Evolutionary conservation across 345 rosid species (phyloP), one percentile per base, ranked within the genome.

Genomic region (Eucalyptus curtisii): DNA sequence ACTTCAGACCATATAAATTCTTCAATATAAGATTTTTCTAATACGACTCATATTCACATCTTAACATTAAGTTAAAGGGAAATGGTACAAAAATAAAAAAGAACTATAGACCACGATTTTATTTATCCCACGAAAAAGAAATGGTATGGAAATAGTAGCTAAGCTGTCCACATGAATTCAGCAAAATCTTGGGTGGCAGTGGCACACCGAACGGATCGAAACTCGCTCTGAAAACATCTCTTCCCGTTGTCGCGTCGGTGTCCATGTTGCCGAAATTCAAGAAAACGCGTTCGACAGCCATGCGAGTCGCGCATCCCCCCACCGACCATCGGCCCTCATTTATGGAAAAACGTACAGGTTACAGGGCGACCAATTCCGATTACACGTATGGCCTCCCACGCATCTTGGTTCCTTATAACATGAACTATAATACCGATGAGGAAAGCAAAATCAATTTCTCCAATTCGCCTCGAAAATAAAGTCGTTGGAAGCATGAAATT

Each of bases 1-100:
- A 12, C 4, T 71, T 37, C 13, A 17, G 3, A 9, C 2, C 25
- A 33, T 5, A 68, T 5, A 7, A 31, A n/a, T 66, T 17, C 40
- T 66, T 0, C 4, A 8, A 33, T 33, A 68, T 0, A 2, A 1
- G 13, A 5, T 7, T 19, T 33, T 3, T 33, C 1, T 19, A 71
- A 37, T 3, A 3, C 1, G 3, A 71, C 1, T 19, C 25, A 33
- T 5, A 1, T 4, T 5, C 2, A 0, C 45, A 19, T 71, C 81
- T 10, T 6, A 10, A 10, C 81, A 71, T 71, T 20, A 37, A 71
- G 45, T 71, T 37, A 42, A 17, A 9, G 81, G 14, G 81, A 71
- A 37, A 19, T 71, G 7, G 25, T 37, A 71, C 25, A 71, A 71
- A 33, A 33, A 71, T 3, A 24, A 55, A 55, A 55, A 24, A 22